Evolutionary conservation across 2,329 filamentous ascomycete species (phyloP).

Genomic region (Paradendryphiella salina): DNA sequence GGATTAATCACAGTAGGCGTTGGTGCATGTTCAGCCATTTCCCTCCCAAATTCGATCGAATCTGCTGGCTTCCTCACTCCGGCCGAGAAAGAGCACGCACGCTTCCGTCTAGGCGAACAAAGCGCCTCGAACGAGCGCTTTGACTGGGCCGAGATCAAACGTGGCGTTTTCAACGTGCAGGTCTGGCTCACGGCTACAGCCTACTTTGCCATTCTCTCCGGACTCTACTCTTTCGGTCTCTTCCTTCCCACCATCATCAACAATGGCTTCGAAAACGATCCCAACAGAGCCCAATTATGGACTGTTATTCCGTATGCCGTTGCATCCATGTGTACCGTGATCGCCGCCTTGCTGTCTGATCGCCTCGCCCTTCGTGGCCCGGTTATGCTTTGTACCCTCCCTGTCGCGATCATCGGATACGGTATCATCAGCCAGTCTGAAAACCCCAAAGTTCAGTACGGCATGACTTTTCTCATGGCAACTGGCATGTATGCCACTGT

Average conservation of each 20-base stretch:
- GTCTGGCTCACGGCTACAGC: constrained; percentile 66
- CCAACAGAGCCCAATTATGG: constrained; percentile 64
- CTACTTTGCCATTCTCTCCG: constrained; percentile 62
- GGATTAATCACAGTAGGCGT: constrained; percentile 59
- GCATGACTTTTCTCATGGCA: constrained; percentile 70
- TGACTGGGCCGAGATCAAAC: constrained; percentile 63
- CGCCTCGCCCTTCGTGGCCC: constrained; percentile 62
- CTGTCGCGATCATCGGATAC: constrained; percentile 67
- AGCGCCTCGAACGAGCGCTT: constrained; percentile 53
- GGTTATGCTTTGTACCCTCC: constrained; percentile 65
- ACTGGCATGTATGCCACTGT: constrained; percentile 66
- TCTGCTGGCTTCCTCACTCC: constrained; percentile 58
- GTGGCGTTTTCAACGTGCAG: constrained; percentile 63
- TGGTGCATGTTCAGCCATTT: constrained; percentile 56
- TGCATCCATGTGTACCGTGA: constrained; percentile 57
- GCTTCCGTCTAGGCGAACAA: constrained; percentile 51
- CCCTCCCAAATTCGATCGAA: constrained; percentile 61
- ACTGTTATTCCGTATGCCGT: constrained; percentile 67
- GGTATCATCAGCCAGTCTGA: constrained; percentile 63
- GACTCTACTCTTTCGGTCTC: constrained; percentile 65
- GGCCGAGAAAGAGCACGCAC: constrained; percentile 57
- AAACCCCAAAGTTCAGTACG: constrained; percentile 60
- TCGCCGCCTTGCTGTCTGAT: constrained; percentile 63
- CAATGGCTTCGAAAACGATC: constrained; percentile 57
- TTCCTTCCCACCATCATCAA: constrained; percentile 69